A percentile compares a stretch with the other conserved stretches of the same genome.
phyloP scores from a whole-genome alignment of 345 rosid genomes.

The Eucalyptus regnans region DNA sequence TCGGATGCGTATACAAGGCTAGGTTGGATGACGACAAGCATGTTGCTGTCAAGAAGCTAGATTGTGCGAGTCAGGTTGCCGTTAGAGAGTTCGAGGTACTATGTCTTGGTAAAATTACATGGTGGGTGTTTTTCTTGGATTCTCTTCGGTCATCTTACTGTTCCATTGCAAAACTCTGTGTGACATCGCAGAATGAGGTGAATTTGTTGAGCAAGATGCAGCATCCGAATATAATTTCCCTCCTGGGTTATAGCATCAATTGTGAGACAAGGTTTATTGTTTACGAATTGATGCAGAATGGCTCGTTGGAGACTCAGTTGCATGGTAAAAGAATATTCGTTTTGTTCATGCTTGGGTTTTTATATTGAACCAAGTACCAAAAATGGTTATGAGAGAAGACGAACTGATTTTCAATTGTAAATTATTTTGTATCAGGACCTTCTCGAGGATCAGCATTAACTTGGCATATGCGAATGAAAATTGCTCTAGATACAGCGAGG shows the following conservation, averaged over 20 bases:
- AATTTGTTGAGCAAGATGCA: conserved; percentile 54
- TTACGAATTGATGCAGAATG: conserved; percentile 82
- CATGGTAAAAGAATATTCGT: conserved; percentile 46
- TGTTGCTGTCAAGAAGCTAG: conserved; percentile 76
- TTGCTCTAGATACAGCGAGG: conserved; percentile 85
- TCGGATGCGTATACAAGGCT: conserved; percentile 76
- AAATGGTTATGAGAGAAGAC: neutral
- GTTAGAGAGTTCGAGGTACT: conserved; percentile 60
- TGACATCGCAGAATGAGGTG: conserved; percentile 70
- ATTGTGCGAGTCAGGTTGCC: conserved; percentile 61
- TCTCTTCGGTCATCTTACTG: neutral
- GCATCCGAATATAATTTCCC: conserved; percentile 64
- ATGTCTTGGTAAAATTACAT: neutral
- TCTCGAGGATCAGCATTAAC: conserved; percentile 62
- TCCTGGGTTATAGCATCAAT: conserved; percentile 60
- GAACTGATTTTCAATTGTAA: neutral
- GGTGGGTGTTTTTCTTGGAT: neutral
- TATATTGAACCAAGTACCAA: neutral
- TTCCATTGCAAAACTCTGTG: neutral
- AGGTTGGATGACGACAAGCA: conserved; percentile 32
- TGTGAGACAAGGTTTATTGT: conserved; percentile 49
- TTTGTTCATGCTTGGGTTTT: neutral
- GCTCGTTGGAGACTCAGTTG: conserved; percentile 73
- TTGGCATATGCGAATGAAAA: conserved; percentile 87
- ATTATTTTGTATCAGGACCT: conserved; percentile 28